phyloP scores from a whole-genome alignment of 257 asterid species.

The Thymus mandschuricus region DNA sequence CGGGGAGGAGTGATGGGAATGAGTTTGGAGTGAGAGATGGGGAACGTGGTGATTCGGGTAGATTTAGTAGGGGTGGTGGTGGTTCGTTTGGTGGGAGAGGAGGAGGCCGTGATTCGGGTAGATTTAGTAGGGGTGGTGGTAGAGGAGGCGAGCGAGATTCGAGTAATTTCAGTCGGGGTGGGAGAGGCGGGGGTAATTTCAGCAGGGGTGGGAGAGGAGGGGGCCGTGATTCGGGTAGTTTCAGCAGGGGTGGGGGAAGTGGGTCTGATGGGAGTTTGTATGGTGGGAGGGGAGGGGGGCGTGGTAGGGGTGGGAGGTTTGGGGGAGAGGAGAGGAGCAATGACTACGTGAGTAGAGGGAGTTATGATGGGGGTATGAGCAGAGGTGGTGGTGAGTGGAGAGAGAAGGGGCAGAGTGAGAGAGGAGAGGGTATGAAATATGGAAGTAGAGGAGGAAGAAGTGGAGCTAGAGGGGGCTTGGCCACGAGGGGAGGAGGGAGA shows the following conservation, averaged over 20 bases:
- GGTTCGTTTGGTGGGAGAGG: slow-evolving; percentile 37
- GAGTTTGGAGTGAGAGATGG: slow-evolving; percentile 14
- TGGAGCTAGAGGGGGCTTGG: slow-evolving; percentile 39
- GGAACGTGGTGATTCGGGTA: slow-evolving; percentile 28
- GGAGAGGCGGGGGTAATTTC: slow-evolving; percentile 35
- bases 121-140: slow-evolving; percentile 36
- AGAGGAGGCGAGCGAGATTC: slow-evolving; percentile 42
- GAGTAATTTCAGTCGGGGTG: slow-evolving; percentile 42
- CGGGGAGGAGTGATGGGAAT: slow-evolving; percentile 24
- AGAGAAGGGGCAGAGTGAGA: slow-evolving; percentile 36
- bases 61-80: slow-evolving; percentile 10
- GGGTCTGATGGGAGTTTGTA: slow-evolving; percentile 28
- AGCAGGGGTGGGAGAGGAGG: slow-evolving; percentile 41
- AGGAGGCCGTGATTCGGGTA: not conserved
- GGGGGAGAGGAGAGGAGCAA: slow-evolving; percentile 36
- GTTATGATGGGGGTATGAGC: not conserved
- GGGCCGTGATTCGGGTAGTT: slow-evolving; percentile 35
- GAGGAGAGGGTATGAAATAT: slow-evolving; percentile 33
- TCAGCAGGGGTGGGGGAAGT: slow-evolving; percentile 43
- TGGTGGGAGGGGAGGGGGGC: slow-evolving; percentile 48
- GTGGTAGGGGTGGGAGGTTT: slow-evolving; percentile 43
- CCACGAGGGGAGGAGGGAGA: slow-evolving; percentile 36
- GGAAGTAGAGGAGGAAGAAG: slow-evolving; percentile 43
- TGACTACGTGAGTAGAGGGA: slow-evolving; percentile 36
- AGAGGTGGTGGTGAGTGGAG: slow-evolving; percentile 16